Conservation (phyloP, 345 rosid species). For the Eutrema japonicum region DNA sequence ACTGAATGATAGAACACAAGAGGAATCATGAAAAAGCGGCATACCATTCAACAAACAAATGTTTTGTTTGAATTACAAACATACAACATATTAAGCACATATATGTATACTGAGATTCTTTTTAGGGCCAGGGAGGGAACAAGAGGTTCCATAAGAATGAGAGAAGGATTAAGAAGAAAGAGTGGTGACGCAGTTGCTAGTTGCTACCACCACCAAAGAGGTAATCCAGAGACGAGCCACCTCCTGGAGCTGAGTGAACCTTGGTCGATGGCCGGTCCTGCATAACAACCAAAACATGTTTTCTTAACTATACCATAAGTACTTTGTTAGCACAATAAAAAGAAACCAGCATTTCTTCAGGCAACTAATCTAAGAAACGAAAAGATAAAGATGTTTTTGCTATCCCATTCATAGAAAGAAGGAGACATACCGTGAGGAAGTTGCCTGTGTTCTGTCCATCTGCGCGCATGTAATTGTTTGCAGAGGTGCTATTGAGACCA, state of each 20-base stretch:
- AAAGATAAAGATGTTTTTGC: neutral
- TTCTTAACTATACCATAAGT: slow-evolving; percentile 12
- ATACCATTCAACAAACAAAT: neutral
- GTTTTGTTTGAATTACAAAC: neutral
- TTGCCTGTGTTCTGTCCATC: slow-evolving; percentile 83
- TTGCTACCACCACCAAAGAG: slow-evolving; percentile 54
- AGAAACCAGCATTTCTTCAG: neutral
- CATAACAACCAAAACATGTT: neutral
- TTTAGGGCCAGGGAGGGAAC: neutral
- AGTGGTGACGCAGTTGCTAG: slow-evolving; percentile 6
- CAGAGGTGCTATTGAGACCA: slow-evolving; percentile 60
- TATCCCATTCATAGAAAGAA: slow-evolving; percentile 5
- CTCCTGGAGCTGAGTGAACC: slow-evolving; percentile 61
- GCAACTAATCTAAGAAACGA: neutral
- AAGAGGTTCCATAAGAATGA: neutral
- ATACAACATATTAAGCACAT: slow-evolving; percentile 8
- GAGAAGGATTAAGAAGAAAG: neutral
- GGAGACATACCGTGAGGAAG: slow-evolving; percentile 62
- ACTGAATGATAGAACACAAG: too few species aligned
- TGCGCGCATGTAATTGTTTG: slow-evolving; percentile 70
- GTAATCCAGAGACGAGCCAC: slow-evolving; percentile 49
- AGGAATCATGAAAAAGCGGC: too few species aligned
- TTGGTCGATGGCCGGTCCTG: slow-evolving; percentile 64
- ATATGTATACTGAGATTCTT: neutral
- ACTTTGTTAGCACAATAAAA: neutral